phyloP scores from a whole-genome alignment of 1,139 yeast species.

The Yamadazyma triangularis region DNA sequence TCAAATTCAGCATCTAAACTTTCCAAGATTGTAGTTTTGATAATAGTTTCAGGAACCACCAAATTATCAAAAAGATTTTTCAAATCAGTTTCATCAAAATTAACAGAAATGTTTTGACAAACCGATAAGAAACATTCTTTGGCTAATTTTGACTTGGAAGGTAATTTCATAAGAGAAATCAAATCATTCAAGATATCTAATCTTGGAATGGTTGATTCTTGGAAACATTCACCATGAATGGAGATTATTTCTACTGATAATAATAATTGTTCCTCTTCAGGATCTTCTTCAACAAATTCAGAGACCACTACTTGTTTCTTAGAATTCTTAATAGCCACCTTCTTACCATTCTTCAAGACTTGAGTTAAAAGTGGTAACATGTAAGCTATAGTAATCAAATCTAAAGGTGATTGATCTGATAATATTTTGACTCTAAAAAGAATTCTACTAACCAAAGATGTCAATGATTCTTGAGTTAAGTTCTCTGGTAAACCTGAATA shows the following conservation, averaged over 20 bases:
- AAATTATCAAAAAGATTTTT: slow-evolving; percentile 53
- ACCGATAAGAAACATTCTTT: slow-evolving; percentile 78
- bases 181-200: slow-evolving; percentile 56
- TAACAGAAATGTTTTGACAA: slow-evolving; percentile 68
- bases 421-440: slow-evolving; percentile 73
- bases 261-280: slow-evolving; percentile 80
- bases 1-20: slow-evolving; percentile 86
- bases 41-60: slow-evolving; percentile 62
- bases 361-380: slow-evolving; percentile 67
- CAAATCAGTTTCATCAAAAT: slow-evolving; percentile 55
- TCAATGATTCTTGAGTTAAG: slow-evolving; percentile 46
- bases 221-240: slow-evolving; percentile 71
- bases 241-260: slow-evolving; percentile 75
- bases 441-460: slow-evolving; percentile 49
- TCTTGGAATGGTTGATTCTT: slow-evolving; percentile 67
- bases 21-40: slow-evolving; percentile 75
- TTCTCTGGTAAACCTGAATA: slow-evolving; percentile 36
- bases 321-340: slow-evolving; percentile 42
- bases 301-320: slow-evolving; percentile 46
- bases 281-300: slow-evolving; percentile 74
- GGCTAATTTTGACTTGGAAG: slow-evolving; percentile 74
- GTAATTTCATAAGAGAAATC: slow-evolving; percentile 62
- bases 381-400: slow-evolving; percentile 64
- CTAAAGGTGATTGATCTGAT: slow-evolving; percentile 70
- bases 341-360: slow-evolving; percentile 58